Evolutionary conservation across 371 early-diverging fungal genomes (phyloP), one percentile per base, ranked within the genome.

Genomic region (Mortierella sp.): DNA sequence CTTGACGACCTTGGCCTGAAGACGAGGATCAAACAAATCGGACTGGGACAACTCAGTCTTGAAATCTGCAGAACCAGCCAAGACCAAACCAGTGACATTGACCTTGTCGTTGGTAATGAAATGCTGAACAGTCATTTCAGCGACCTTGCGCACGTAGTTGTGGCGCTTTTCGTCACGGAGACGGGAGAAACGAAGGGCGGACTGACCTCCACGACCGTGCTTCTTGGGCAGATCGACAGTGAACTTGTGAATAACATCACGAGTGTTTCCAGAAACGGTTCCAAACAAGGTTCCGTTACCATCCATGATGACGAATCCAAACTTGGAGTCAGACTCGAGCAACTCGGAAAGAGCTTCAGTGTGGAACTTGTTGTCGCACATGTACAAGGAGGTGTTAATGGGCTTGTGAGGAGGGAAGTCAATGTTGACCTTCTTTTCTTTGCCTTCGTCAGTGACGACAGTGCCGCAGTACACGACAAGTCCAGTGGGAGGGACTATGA

Each of bases 341-440:
- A 98, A 87, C 84, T 97, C 97, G 12, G 93, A 87, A 37, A 98
- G 87, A 11, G 97, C 96, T 78, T 99, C 98, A 2, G 98, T 98
- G 83, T 99, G 99, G 93, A 99, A 99, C 87, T 97, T 97, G 92
- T 99, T 99, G 89, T 99, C 99, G 87, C 99, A 99, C 77, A 99
- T 91, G 86, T 99, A 99, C 64, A 99, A 88, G 12, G 97, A 97
- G 43, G 99, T 99, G 92, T 99, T 99, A 90, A 99, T 96, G 65
- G 99, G 98, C 88, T 99, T 99, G 89, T 99, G 96, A 5, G 99
- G 99, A 86, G 99, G 99, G 84, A 99, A 97, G 84, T 97, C 99
- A 70, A 99, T 96, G 86, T 93, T 97, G 83, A 99, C 96, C 89
- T 98, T 98, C 92, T 98, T 99, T 84, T 99, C 99, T 86, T 99